Conservation (phyloP, 2,329 filamentous ascomycete species). For the Epichloe elymi region DNA sequence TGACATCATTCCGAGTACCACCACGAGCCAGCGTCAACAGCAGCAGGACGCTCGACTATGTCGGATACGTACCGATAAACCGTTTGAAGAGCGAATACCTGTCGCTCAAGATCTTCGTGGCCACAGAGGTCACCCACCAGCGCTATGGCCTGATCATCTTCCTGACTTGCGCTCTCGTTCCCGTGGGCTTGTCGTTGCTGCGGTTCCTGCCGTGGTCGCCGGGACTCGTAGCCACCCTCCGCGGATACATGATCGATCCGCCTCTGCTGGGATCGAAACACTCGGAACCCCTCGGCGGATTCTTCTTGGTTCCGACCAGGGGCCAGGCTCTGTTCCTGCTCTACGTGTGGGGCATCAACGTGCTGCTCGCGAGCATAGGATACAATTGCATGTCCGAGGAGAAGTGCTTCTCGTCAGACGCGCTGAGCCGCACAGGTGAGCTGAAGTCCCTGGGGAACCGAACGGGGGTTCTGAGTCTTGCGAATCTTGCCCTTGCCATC, state of each 20-base stretch:
- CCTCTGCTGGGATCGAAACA: constrained; percentile 11
- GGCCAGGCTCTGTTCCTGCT: constrained; percentile 8
- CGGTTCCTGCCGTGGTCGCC: constrained; percentile 16
- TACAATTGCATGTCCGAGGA: not conserved
- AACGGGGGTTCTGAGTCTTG: constrained; percentile 21
- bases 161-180: constrained; percentile 12
- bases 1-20: not conserved
- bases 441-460: constrained; percentile 16
- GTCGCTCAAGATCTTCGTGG: constrained; percentile 1
- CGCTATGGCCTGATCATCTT: constrained; percentile 15
- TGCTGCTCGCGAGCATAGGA: not conserved
- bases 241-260: constrained; percentile 13
- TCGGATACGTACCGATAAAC: constrained; percentile 4
- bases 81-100: constrained; percentile 3
- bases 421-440: not conserved
- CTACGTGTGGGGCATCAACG: not conserved
- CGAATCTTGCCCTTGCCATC: constrained; percentile 18
- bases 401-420: not conserved
- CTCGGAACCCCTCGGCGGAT: constrained; percentile 9
- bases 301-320: constrained; percentile 12
- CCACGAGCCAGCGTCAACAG: not conserved
- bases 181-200: constrained; percentile 15
- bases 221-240: constrained; percentile 7
- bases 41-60: constrained; percentile 6
- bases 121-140: constrained; percentile 7